Evolutionary conservation across 2,329 filamentous ascomycete species (phyloP), one percentile per base, ranked within the genome.

Genomic region (Fusarium albosuccineum): DNA sequence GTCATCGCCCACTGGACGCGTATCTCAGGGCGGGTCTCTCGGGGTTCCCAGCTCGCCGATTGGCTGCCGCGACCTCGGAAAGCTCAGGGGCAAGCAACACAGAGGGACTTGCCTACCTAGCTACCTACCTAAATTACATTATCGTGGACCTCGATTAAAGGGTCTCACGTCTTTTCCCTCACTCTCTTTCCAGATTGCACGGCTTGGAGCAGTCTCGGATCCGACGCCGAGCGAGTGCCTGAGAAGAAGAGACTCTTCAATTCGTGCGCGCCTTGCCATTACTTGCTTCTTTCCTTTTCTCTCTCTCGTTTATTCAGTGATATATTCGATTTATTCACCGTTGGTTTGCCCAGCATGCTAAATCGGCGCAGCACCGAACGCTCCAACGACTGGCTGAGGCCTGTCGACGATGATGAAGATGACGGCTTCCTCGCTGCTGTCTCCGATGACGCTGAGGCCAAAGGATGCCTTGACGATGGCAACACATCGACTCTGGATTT

Each of bases 391-490:
- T 73, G 70, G 70, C 68, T 73, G 30, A 64, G 64, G 40, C 71
- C 70, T 5, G 70, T 68, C 16, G 53, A 56, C 44, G 71, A 73
- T 8, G 71, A 73, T 6, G 71, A 73, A 39, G 71, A 73, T 34
- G 71, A 73, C 3, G 68, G 55, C 14, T 73, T 73, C 49, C 71
- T 73, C 45, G 51, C 57, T 6, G 70, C 61, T 9, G 48, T 62
- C 10, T 62, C 49, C 10, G 71, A 73, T 33, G 71, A 73, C 53
- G 71, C 67, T 3, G 71, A 73, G 42, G 68, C 71, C 17, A 72
- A 72, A 50, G 71, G 68, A 36, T 73, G 70, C 26, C 71, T 73
- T 27, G 71, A 66, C 11, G 68, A 73, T 17, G 71, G 60, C 34
- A 70, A 68, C 49, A 65, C 48, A 33, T 70, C 70, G 27, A 72